Percentiles rank a stretch among this genome's conserved stretches.
Conservation (phyloP, 1,284 basidiomycete species). For the Marasmius tenuissimus region DNA sequence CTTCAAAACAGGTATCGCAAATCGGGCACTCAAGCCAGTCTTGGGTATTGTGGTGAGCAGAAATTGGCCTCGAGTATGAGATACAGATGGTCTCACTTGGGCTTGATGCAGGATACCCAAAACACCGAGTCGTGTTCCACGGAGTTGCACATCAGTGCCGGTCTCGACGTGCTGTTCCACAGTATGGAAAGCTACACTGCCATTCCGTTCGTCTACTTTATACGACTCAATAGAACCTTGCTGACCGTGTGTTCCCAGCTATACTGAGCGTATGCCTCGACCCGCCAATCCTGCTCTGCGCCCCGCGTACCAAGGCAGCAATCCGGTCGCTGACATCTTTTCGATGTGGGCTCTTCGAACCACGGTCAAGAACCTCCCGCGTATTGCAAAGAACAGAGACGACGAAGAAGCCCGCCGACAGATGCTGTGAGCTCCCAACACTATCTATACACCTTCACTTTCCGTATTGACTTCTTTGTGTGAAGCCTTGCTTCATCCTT, state of each 20-base stretch:
- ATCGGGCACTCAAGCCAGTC: slow-evolving; percentile 86
- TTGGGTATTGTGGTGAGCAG: slow-evolving; percentile 75
- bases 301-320: slow-evolving; percentile 95
- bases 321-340: slow-evolving; percentile 96
- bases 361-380: slow-evolving; percentile 88
- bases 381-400: slow-evolving; percentile 77
- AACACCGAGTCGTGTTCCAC: slow-evolving; percentile 87
- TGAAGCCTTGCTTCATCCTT: slow-evolving; percentile 82
- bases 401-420: slow-evolving; percentile 86
- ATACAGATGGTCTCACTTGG: not conserved
- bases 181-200: slow-evolving; percentile 93
- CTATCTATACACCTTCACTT: not conserved
- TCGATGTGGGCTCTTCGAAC: slow-evolving; percentile 93
- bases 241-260: slow-evolving; percentile 41
- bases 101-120: slow-evolving; percentile 61
- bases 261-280: slow-evolving; percentile 86
- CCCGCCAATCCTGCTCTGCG: slow-evolving; percentile 89
- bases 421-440: slow-evolving; percentile 71
- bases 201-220: slow-evolving; percentile 61
- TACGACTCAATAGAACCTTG: slow-evolving; percentile 13
- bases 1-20: slow-evolving; percentile 97
- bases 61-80: not conserved
- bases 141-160: slow-evolving; percentile 88
- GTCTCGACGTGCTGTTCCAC: slow-evolving; percentile 93
- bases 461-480: not conserved